Percentiles rank a stretch among this genome's conserved stretches.
phyloP scores from a whole-genome alignment of 768 basidiomycete genomes.

The Boletus rex-veris region DNA sequence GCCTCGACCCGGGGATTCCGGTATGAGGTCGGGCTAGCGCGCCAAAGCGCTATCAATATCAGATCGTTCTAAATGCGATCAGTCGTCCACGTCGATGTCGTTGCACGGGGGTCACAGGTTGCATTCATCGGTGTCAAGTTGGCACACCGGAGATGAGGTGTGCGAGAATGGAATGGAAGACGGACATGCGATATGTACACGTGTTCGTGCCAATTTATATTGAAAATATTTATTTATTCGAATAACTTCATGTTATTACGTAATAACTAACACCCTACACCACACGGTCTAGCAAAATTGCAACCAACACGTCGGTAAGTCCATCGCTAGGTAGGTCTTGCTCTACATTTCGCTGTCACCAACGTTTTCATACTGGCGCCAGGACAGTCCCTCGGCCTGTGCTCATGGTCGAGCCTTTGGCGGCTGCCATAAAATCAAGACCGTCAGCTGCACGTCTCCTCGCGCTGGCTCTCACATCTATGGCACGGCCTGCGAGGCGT shows the following conservation, averaged over 20 bases:
- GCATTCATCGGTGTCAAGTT: conserved; percentile 1
- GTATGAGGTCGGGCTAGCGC: background rate
- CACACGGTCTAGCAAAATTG: background rate
- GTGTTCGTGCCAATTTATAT: too few species aligned
- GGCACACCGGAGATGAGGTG: conserved; percentile 7
- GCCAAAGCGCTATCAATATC: conserved; percentile 15
- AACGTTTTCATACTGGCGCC: background rate
- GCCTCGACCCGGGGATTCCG: conserved; percentile 17
- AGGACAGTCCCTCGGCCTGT: conserved; percentile 9
- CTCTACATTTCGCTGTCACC: background rate
- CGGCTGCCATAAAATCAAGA: conserved; percentile 46
- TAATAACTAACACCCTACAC: conserved; percentile 7
- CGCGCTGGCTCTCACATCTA: conserved; percentile 28
- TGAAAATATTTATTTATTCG: background rate
- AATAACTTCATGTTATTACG: conserved; percentile 9
- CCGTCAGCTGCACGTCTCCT: conserved; percentile 25
- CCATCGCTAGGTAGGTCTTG: conserved; percentile 12
- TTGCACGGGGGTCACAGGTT: background rate
- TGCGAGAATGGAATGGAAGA: background rate
- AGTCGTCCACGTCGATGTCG: background rate
- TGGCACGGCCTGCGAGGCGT: conserved; percentile 29
- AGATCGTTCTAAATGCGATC: conserved; percentile 2
- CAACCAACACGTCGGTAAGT: background rate
- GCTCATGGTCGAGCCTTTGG: conserved; percentile 65
- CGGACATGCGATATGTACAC: too few species aligned